Evolutionary conservation across 148 eudicot species (phyloP).

Genomic region (Cornus kousa): DNA sequence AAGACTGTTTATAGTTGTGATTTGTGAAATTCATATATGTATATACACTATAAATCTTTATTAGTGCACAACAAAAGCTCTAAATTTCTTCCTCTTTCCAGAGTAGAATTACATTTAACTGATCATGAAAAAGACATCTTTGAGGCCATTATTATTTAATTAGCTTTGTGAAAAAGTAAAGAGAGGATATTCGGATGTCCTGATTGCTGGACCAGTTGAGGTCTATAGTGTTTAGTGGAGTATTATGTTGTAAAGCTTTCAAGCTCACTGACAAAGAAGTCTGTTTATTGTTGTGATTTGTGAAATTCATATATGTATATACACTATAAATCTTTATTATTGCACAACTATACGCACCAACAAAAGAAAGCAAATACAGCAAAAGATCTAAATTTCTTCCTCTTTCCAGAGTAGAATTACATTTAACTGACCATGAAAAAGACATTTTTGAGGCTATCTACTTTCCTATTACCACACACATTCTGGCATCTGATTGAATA

Average conservation of each 20-base stretch:
- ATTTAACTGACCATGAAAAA: too few relatives aligned
- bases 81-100: too few relatives aligned
- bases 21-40: not conserved
- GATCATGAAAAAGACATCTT: too few relatives aligned
- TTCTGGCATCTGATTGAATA: too few relatives aligned
- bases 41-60: not conserved
- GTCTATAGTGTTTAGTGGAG: not conserved
- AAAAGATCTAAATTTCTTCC: too few relatives aligned
- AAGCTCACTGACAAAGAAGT: not conserved
- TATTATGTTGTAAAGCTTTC: not conserved
- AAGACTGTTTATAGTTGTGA: not conserved
- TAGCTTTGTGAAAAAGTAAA: not conserved
- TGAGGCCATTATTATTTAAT: too few relatives aligned
- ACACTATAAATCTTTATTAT: not conserved
- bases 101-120: too few relatives aligned
- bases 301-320: not conserved
- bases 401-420: too few relatives aligned
- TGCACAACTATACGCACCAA: not conserved
- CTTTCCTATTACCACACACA: too few relatives aligned
- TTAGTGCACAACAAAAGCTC: not conserved
- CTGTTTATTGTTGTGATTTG: not conserved
- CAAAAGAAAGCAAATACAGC: not conserved
- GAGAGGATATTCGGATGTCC: not conserved
- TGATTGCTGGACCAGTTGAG: not conserved
- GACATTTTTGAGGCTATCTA: too few relatives aligned